These are phyloP conservation scores for Babesia divergens DNA, from an alignment of 169 alveolate genomes.

Conservation along the genomic window DNA sequence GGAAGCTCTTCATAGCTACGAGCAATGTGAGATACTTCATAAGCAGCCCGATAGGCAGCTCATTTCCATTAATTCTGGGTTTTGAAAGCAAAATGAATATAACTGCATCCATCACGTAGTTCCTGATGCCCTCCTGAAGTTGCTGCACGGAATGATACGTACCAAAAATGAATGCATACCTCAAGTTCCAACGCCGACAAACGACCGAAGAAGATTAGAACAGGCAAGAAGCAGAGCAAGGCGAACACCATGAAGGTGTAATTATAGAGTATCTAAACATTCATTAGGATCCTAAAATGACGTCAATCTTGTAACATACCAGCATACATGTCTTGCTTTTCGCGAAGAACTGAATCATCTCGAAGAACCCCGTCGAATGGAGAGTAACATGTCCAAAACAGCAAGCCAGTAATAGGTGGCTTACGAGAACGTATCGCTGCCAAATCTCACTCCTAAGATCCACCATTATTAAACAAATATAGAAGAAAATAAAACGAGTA, in stretches of 20 bases:
- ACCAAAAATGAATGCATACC: slow-evolving; percentile 2
- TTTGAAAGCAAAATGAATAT: slow-evolving; percentile 79
- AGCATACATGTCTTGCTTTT: slow-evolving; percentile 55
- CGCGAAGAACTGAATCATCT: slow-evolving; percentile 22
- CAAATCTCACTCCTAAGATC: slow-evolving; percentile 19
- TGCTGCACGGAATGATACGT: slow-evolving; percentile 55
- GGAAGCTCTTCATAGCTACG: slow-evolving; percentile 78
- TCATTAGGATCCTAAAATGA: background rate
- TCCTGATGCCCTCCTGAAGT: slow-evolving; percentile 78
- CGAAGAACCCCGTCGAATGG: slow-evolving; percentile 52
- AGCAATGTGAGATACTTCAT: slow-evolving; percentile 70
- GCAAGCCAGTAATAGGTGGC: slow-evolving; percentile 62
- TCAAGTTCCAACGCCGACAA: slow-evolving; percentile 67
- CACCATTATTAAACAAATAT: slow-evolving; percentile 3
- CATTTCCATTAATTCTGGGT: slow-evolving; percentile 80
- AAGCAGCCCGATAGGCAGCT: slow-evolving; percentile 71
- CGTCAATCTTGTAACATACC: background rate
- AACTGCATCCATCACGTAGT: slow-evolving; percentile 80
- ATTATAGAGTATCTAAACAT: slow-evolving; percentile 66
- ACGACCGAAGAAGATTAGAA: slow-evolving; percentile 67
- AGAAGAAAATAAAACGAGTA: no score
- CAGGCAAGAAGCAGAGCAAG: slow-evolving; percentile 48
- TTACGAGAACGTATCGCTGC: slow-evolving; percentile 48
- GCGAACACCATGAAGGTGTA: slow-evolving; percentile 66
- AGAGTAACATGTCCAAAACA: slow-evolving; percentile 45